Base-by-base conservation (phyloP, 2,329 filamentous ascomycete genomes). In the Calonectria multiphialidica region DNA sequence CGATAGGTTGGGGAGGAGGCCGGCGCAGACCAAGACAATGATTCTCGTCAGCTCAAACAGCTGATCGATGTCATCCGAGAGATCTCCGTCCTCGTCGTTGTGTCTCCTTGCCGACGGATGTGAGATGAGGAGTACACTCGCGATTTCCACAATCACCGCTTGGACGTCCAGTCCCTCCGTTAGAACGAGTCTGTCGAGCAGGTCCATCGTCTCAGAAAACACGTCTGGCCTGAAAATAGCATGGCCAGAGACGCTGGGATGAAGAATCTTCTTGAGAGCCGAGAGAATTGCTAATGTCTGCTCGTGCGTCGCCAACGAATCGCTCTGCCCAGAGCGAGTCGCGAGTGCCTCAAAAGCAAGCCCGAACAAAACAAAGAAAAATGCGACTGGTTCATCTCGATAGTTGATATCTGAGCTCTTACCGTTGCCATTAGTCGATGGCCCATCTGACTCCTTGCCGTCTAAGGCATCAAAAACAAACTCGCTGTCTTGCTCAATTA, bases 331-430 rank as follows among this genome's bases (percentile, higher is more conserved):
- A 6, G 94, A 93, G 57, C 95, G 92, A 8, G 95, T 95, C 9
- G 96, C 96, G 25, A 99, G 90, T 21, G 97, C 96, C 84, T 99
- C 97, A 77, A 99, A 98, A 0, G 96, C 95, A 70, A 99, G 93
- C 13, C 97, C 97, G 78, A 98, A 99, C 0, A 99, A 89, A 16
- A 99, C 96, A 80, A 99, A 99, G 87, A 99, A 99, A 88, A 99
- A 99, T 0, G 97, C 97, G 1, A 98, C 95, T 0, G 97, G 97
- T 82, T 99, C 97, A 80, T 98, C 96, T 59, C 97, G 94, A 82
- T 99, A 99, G 83, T 98, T 98, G 85, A 99, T 98, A 76, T 96
- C 94, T 61, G 92, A 89, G 3, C 89, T 90, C 81, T 93, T 94
- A 18, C 87, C 86, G 50, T 89, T 86, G 3, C 87, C 87, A 72